Evolutionary conservation across 1,139 yeast genomes (phyloP).

Genomic region (Nakaseomyces nivariensis): DNA sequence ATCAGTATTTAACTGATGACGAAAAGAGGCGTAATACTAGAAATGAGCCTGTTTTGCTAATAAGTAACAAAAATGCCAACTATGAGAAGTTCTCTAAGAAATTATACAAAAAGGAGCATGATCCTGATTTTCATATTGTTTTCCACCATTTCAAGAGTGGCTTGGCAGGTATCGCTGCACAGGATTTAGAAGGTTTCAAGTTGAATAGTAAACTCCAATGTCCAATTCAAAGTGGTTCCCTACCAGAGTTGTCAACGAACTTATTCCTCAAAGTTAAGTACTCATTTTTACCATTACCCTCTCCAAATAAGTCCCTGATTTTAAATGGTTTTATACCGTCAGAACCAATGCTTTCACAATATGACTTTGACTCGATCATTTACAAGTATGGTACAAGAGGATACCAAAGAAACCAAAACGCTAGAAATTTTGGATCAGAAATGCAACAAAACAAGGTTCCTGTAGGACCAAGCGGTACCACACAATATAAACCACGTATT

Average conservation of each 20-base stretch:
- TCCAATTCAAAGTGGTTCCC: slow-evolving; percentile 48
- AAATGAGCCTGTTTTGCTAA: slow-evolving; percentile 50
- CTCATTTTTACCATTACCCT: slow-evolving; percentile 45
- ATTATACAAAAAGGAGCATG: slow-evolving; percentile 28
- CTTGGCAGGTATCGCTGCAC: slow-evolving; percentile 54
- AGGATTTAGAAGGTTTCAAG: slow-evolving; percentile 37
- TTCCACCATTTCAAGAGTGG: slow-evolving; percentile 46
- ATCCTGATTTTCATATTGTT: slow-evolving; percentile 21
- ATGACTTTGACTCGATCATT: slow-evolving; percentile 56
- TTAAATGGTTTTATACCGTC: slow-evolving; percentile 70
- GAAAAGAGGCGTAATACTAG: slow-evolving; percentile 63
- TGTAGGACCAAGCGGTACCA: slow-evolving; percentile 32
- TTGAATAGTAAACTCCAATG: slow-evolving; percentile 41
- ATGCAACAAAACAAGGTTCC: slow-evolving; percentile 26
- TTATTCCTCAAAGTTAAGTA: slow-evolving; percentile 51
- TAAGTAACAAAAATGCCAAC: slow-evolving; percentile 44
- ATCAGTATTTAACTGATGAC: slow-evolving; percentile 52
- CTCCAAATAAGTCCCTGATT: slow-evolving; percentile 67
- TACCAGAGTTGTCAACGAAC: slow-evolving; percentile 48
- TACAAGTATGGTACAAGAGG: slow-evolving; percentile 28
- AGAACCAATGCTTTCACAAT: slow-evolving; percentile 48
- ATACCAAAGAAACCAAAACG: slow-evolving; percentile 9
- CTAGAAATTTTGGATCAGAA: slow-evolving; percentile 20
- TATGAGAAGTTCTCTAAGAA: slow-evolving; percentile 25
- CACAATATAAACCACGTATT: slow-evolving; percentile 33